Base-by-base conservation (phyloP, 1,284 basidiomycete species). In the Trichosporon coremiiforme region DNA sequence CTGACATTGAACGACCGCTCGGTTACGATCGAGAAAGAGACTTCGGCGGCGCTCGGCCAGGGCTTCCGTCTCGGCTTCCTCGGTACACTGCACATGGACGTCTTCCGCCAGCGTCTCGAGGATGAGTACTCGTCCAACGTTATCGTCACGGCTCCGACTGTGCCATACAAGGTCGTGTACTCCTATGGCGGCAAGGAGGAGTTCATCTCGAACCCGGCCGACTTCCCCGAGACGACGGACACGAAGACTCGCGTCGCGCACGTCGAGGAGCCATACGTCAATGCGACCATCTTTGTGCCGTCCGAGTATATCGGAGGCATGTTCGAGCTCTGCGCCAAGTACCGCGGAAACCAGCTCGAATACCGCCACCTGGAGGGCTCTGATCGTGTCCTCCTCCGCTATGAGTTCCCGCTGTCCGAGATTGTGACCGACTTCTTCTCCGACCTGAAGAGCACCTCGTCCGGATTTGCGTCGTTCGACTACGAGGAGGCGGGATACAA, bases 361-460 rank as follows among this genome's bases (percentile, higher is more conserved):
- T 90, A 94, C 83, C 87, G 87, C 45, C 91, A 93, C 76, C 85
- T 95, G 17, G 93, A 95, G 72, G 84, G 74, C 1, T 76, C 80
- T 0, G 78, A 82, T 70, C 88, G 93, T 29, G 88, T 92, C 36
- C 90, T 95, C 65, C 82, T 97, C 74, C 90, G 88, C 20, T 95
- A 93, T 76, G 87, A 86, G 6, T 81, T 98, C n/a, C 95, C 95
- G 9, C 85, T 98, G 71, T 72, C 80, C 0, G 94, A 95, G 82
- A 92, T 98, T 69, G 93, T 98, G 6, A 93, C 92, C 1, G 90
- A 93, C 82, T 98, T 98, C 82, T 97, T 95, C 80, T 92, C 95
- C 76, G 89, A 91, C 76, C 86, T 98, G 68, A 98, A 98, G 84
- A 90, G 82, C 72, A 73, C 78, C 63, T 94, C 92, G 77, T 95